A percentile compares a stretch with the other conserved stretches of the same genome.
These are phyloP conservation scores for Anthracocystis setariae DNA, from an alignment of 1,284 basidiomycete species.

Conservation along the genomic window DNA sequence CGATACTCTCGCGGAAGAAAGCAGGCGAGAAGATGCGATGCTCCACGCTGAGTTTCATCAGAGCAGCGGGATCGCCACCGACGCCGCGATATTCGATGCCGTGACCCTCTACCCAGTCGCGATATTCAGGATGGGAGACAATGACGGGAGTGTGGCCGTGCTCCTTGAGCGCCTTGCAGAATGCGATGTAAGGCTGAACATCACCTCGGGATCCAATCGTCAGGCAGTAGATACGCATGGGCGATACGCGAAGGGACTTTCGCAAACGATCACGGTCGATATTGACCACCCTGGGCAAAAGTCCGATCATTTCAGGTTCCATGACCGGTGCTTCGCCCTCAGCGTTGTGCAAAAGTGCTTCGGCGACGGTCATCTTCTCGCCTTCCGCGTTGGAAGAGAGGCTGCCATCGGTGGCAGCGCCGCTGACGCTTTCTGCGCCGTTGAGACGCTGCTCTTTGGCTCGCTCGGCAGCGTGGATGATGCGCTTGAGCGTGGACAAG, in stretches of 20 bases:
- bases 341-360: constrained; percentile 21
- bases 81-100: constrained; percentile 56
- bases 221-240: constrained; percentile 63
- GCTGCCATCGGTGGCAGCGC: constrained; percentile 7
- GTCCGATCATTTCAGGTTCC: constrained; percentile 31
- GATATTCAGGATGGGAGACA: constrained; percentile 76
- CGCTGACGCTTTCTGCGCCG: constrained; percentile 8
- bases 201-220: constrained; percentile 73
- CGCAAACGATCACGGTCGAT: constrained; percentile 12
- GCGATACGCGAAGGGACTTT: constrained; percentile 26
- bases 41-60: constrained; percentile 62
- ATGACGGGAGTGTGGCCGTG: constrained; percentile 74
- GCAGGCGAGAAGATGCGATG: constrained; percentile 51
- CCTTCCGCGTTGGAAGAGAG: constrained; percentile 13
- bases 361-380: constrained; percentile 1
- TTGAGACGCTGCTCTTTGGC: constrained; percentile 17
- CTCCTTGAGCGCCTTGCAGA: constrained; percentile 69
- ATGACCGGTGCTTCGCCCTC: constrained; percentile 28
- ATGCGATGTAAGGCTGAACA: constrained; percentile 73
- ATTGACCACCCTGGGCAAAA: constrained; percentile 51
- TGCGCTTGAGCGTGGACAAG: constrained; percentile 21
- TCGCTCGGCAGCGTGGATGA: constrained; percentile 20
- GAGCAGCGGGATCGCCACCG: constrained; percentile 57
- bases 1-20: constrained; percentile 54
- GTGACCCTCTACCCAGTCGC: constrained; percentile 71